A percentile compares a stretch with the other conserved stretches of the same genome.
phyloP scores from a whole-genome alignment of 495 filamentous ascomycete species.

The Evernia prunastri region DNA sequence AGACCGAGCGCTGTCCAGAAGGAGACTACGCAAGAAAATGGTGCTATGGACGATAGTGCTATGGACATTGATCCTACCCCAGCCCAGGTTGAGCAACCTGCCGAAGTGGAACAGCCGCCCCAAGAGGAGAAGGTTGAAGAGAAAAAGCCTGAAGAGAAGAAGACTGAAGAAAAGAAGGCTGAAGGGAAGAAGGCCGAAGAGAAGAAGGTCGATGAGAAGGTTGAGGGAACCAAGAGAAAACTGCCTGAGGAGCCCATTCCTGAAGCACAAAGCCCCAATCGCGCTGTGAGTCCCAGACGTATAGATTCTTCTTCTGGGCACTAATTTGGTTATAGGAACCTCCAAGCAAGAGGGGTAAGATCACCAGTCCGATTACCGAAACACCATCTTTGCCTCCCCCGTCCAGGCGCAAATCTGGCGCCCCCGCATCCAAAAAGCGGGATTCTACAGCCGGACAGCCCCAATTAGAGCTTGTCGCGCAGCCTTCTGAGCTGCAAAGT shows the following conservation, averaged over 20 bases:
- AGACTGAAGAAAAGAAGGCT: neutral
- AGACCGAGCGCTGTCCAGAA: constrained; percentile 37
- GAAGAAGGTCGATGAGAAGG: neutral
- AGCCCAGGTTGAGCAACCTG: constrained; percentile 10
- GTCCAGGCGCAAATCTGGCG: constrained; percentile 35
- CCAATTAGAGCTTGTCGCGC: constrained; percentile 29
- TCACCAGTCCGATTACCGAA: constrained; percentile 31
- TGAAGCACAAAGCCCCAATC: constrained; percentile 21
- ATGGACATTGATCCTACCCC: constrained; percentile 15
- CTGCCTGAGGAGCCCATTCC: constrained; percentile 33
- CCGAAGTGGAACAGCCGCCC: constrained; percentile 9
- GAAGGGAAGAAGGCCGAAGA: constrained; percentile 26
- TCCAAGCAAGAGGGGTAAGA: constrained; percentile 47
- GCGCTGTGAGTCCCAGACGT: constrained; percentile 18
- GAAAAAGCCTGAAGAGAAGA: constrained; percentile 26
- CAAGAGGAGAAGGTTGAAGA: constrained; percentile 24
- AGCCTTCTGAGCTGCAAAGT: constrained; percentile 41
- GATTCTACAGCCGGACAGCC: constrained; percentile 28
- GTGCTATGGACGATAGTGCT: constrained; percentile 31
- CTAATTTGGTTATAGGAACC: constrained; percentile 31
- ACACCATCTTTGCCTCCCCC: constrained; percentile 25
- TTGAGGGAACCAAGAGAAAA: constrained; percentile 37
- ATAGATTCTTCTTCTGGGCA: neutral
- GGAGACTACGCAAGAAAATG: constrained; percentile 24
- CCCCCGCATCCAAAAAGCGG: constrained; percentile 27